Evolutionary conservation across 805 yeast genomes (phyloP).

Genomic region (Diddensiella santjacobensis): DNA sequence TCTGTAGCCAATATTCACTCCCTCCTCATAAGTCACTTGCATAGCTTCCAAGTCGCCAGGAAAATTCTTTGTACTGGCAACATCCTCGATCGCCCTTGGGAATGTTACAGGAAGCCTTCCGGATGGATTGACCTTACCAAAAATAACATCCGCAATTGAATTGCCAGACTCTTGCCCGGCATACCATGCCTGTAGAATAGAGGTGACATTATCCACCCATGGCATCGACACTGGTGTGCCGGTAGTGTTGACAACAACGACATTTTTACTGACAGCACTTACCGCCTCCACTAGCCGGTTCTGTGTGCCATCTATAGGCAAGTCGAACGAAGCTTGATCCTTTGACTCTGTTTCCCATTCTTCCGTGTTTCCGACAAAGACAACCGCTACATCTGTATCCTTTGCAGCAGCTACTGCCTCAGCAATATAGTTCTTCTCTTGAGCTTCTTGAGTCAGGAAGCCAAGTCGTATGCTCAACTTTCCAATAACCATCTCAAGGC

Average conservation of each 20-base stretch:
- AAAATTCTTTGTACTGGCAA: conserved; percentile 36
- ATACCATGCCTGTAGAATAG: conserved; percentile 51
- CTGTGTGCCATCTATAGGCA: conserved; percentile 43
- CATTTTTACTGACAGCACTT: conserved; percentile 45
- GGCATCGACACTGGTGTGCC: conserved; percentile 58
- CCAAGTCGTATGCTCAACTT: conserved; percentile 42
- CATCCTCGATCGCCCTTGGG: conserved; percentile 46
- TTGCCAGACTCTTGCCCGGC: conserved; percentile 57
- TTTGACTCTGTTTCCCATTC: conserved; percentile 62
- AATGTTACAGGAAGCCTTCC: conserved; percentile 53
- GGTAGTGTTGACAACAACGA: conserved; percentile 49
- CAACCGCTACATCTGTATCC: conserved; percentile 48
- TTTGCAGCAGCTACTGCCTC: conserved; percentile 50
- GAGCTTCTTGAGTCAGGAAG: conserved; percentile 44
- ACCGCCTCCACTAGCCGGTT: conserved; percentile 45
- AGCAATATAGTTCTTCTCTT: conserved; percentile 23
- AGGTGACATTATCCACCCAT: conserved; percentile 45
- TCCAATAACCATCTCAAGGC: background rate
- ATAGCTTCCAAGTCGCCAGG: background rate
- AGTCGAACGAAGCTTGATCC: conserved; percentile 49
- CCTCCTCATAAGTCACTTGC: conserved; percentile 34
- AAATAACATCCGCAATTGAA: conserved; percentile 54
- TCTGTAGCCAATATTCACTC: conserved; percentile 33
- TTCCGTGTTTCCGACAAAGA: conserved; percentile 48
- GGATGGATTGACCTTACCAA: conserved; percentile 54